These are phyloP conservation scores for Lasiodiplodia citricola DNA, from an alignment of 2,329 filamentous ascomycete species.

Conservation along the genomic window DNA sequence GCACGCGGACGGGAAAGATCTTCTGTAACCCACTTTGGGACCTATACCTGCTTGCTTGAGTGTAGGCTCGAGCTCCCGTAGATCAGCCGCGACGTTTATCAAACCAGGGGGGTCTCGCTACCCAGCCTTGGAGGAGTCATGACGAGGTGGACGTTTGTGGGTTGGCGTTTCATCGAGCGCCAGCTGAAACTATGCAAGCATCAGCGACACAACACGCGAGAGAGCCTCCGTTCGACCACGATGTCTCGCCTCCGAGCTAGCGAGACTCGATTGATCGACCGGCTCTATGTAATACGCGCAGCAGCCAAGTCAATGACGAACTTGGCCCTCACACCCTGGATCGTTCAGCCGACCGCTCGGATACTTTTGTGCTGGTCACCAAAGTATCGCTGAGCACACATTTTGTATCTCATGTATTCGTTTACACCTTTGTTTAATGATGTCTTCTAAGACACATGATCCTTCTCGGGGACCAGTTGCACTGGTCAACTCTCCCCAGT, in stretches of 20 bases:
- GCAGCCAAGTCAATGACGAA: neutral
- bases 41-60: neutral
- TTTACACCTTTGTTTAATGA: neutral
- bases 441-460: constrained; percentile 10
- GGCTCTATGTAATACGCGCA: neutral
- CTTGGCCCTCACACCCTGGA: neutral
- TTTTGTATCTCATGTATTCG: neutral
- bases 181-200: constrained; percentile 4
- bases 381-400: neutral
- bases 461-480: neutral
- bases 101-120: constrained; percentile 4
- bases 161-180: neutral
- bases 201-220: neutral
- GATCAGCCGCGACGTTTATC: constrained; percentile 11
- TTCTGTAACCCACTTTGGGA: neutral
- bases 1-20: neutral
- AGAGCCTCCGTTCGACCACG: neutral
- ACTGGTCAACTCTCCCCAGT: neutral
- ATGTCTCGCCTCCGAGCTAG: neutral
- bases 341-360: neutral
- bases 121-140: neutral
- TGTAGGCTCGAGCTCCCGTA: neutral
- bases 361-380: constrained; percentile 22
- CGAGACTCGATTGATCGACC: neutral
- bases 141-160: neutral